Base-by-base conservation (phyloP, 176 grass and related monocot genomes). In the Ensete ventricosum region DNA sequence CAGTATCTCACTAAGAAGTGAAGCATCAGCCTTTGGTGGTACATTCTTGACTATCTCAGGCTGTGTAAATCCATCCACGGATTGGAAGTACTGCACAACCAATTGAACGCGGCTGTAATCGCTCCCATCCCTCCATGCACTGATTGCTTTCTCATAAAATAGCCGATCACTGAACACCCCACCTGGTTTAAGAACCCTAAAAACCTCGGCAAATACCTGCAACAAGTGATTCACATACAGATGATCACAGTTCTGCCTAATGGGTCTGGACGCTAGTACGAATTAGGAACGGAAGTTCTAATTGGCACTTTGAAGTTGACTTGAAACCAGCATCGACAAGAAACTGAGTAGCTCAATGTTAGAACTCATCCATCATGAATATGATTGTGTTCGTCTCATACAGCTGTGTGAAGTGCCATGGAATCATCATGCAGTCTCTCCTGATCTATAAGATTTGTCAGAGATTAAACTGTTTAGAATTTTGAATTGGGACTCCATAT, bases 91-190 rank as follows among this genome's bases (percentile, higher is more conserved):
- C 80, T 92, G 93, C 73, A 81, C 81, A 3, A 96, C 93, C 73
- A 92, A 81, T 77, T 90, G 93, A 11, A 92, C 75, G 64, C 93
- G 83, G 85, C 93, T 86, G 73, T 96, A 92, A n/a, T 82, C 83
- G 1, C 87, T 86, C 53, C 87, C 89, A n/a, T 96, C 87, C 76
- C 93, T 81, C 93, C 93, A 96, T 25, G 87, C 93, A 10, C 79
- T 77, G 83, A 96, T 75, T 1, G 89, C 89, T 74, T 96, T 96
- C 83, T 90, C 89, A 67, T 96, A 96, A 83, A 96, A 96, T 78
- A 96, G 81, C 60, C 93, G 68, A 81, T 90, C 90, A 81, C 93
- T 96, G 54, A 86, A 96, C 19, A 96, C 76, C 2, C 93, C 93
- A 0, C 93, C 93, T 0, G 93, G 93, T 75, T 88, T 96, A 20